Evolutionary conservation across 2,329 filamentous ascomycete genomes (phyloP).

Genomic region (Penicillium sp.): DNA sequence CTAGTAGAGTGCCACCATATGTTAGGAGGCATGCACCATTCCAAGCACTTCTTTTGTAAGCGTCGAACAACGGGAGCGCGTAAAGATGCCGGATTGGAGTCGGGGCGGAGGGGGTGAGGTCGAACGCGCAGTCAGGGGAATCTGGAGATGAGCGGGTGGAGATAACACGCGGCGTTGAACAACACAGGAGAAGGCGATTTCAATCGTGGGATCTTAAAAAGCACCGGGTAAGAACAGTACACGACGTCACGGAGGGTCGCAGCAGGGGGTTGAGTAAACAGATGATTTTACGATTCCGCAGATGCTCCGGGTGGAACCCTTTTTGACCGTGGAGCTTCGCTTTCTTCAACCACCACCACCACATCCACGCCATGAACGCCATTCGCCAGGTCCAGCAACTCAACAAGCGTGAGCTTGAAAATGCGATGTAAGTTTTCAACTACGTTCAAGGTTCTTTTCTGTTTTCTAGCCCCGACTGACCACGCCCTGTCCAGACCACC

Average conservation of each 20-base stretch:
- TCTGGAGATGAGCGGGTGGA: slow-evolving; percentile 13
- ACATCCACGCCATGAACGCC: slow-evolving; percentile 67
- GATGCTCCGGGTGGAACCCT: slow-evolving; percentile 21
- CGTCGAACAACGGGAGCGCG: slow-evolving; percentile 6
- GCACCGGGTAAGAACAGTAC: neutral
- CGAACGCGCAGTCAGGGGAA: slow-evolving; percentile 32
- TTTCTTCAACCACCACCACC: slow-evolving; percentile 1
- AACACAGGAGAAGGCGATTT: neutral
- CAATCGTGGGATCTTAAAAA: neutral
- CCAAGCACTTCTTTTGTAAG: slow-evolving; percentile 16
- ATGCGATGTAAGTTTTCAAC: slow-evolving; percentile 62
- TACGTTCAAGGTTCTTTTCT: slow-evolving; percentile 6
- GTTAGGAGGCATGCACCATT: slow-evolving; percentile 34
- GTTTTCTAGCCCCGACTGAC: slow-evolving; percentile 1
- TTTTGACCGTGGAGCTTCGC: slow-evolving; percentile 2
- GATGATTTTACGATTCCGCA: slow-evolving; percentile 26
- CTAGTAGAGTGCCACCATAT: slow-evolving; percentile 36
- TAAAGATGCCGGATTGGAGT: slow-evolving; percentile 11
- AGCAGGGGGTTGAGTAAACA: slow-evolving; percentile 25
- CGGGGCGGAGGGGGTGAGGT: slow-evolving; percentile 18
- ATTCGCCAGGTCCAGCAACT: slow-evolving; percentile 88
- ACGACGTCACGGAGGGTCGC: slow-evolving; percentile 12
- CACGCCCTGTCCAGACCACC: slow-evolving; percentile 55
- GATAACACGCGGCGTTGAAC: neutral
- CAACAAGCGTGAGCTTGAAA: slow-evolving; percentile 90